phyloP scores from a whole-genome alignment of 2,329 filamentous ascomycete species.

The Colletotrichum plurivorum region DNA sequence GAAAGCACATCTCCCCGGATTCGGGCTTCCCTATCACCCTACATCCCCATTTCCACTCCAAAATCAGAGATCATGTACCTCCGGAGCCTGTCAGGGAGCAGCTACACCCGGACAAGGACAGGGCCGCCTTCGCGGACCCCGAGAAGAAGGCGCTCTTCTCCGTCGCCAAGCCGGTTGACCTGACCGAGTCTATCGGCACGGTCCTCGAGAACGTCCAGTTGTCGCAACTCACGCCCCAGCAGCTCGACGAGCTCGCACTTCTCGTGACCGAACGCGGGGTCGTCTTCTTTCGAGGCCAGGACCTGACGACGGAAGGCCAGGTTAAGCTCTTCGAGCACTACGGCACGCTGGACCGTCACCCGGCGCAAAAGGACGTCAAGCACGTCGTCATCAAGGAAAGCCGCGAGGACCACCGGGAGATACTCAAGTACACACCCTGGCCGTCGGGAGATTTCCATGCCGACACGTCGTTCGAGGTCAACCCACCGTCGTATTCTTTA shows the following conservation, averaged over 20 bases:
- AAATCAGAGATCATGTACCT: conserved; percentile 57
- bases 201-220: conserved; percentile 58
- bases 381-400: conserved; percentile 62
- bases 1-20: conserved; percentile 63
- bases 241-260: conserved; percentile 65
- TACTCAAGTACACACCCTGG: conserved; percentile 63
- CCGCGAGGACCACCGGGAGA: conserved; percentile 59
- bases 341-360: conserved; percentile 62
- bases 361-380: conserved; percentile 58
- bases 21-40: conserved; percentile 61
- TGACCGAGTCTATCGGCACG: conserved; percentile 61
- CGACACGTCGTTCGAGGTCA: conserved; percentile 66
- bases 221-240: conserved; percentile 57
- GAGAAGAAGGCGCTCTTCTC: conserved; percentile 59
- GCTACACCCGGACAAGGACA: conserved; percentile 50
- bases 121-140: conserved; percentile 59
- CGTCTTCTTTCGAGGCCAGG: conserved; percentile 63
- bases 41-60: conserved; percentile 63
- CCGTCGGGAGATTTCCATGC: conserved; percentile 62
- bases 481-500: conserved; percentile 65
- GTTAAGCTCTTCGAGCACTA: conserved; percentile 63
- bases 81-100: conserved; percentile 53
- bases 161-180: conserved; percentile 53
- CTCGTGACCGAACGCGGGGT: conserved; percentile 62
- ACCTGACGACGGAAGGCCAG: conserved; percentile 59